A percentile compares a stretch with the other conserved stretches of the same genome.
Evolutionary conservation across 495 filamentous ascomycete species (phyloP).

Genomic region (Penicillium verhagenii): DNA sequence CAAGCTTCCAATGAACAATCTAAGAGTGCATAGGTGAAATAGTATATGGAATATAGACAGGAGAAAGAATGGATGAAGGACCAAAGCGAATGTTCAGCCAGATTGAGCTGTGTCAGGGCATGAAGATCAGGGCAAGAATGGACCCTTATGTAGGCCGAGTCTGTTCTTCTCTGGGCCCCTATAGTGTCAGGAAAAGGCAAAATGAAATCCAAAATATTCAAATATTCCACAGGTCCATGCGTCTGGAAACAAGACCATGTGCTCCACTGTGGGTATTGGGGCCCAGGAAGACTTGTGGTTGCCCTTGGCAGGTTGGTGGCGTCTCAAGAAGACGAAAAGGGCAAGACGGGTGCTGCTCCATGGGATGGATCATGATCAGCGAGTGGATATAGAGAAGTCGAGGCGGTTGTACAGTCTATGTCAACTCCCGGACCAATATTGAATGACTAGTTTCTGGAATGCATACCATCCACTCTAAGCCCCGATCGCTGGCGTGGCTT

Average conservation of each 20-base stretch:
- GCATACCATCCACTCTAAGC: slow-evolving; percentile 3
- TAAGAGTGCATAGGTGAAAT: background rate
- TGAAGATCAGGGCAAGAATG: too few species aligned
- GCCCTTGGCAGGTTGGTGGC: slow-evolving; percentile 19
- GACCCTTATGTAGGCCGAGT: slow-evolving; percentile 23
- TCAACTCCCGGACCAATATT: background rate
- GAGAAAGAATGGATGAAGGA: background rate
- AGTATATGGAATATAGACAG: slow-evolving; percentile 7
- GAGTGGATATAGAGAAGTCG: background rate
- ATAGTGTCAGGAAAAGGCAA: slow-evolving; percentile 4
- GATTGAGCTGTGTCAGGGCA: too few species aligned
- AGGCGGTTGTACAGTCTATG: too few species aligned
- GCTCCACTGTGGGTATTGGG: slow-evolving; percentile 31
- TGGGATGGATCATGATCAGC: slow-evolving; percentile 7
- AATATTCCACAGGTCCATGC: slow-evolving; percentile 8
- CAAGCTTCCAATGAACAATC: background rate
- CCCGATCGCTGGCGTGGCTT: background rate
- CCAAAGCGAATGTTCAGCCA: background rate
- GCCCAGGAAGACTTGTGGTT: slow-evolving; percentile 15
- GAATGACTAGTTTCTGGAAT: slow-evolving; percentile 3
- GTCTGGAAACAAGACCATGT: slow-evolving; percentile 20
- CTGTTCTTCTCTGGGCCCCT: too few species aligned
- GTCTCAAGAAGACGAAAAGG: slow-evolving; percentile 17
- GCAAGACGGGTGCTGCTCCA: slow-evolving; percentile 13
- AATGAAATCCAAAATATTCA: slow-evolving; percentile 10